Percentiles rank a stretch among this genome's conserved stretches.
phyloP scores from a whole-genome alignment of 129 eudicot genomes.

The Heracleum sosnowskyi region DNA sequence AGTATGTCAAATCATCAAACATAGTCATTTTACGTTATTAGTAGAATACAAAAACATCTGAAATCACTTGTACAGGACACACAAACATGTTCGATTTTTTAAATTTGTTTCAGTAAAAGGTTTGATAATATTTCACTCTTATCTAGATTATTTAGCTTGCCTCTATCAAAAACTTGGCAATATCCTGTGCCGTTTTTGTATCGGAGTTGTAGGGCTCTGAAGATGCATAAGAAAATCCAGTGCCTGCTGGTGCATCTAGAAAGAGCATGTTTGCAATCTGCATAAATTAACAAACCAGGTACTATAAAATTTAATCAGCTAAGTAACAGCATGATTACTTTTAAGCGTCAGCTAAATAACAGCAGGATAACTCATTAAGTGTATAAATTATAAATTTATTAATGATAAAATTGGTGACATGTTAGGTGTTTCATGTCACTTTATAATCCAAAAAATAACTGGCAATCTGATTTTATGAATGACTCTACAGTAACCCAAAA shows the following conservation, averaged over 20 bases:
- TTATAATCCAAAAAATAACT: background rate
- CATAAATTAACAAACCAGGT: background rate
- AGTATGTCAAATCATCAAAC: background rate
- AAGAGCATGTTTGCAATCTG: conserved; percentile 35
- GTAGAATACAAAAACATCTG: background rate
- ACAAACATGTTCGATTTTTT: background rate
- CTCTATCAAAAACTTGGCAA: background rate
- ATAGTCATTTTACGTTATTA: background rate
- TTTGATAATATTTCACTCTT: background rate
- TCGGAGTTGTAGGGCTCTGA: background rate
- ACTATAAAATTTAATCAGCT: background rate
- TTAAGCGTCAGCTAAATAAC: too few species aligned
- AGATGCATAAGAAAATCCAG: conserved; percentile 13
- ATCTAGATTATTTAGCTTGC: conserved; percentile 1
- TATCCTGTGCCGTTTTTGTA: background rate
- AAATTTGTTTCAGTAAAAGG: background rate
- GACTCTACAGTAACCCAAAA: background rate
- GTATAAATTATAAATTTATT: background rate
- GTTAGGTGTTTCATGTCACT: background rate
- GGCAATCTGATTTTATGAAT: background rate
- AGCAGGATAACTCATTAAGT: background rate
- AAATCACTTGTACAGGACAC: background rate
- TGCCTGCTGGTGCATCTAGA: conserved; percentile 27
- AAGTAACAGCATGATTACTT: too few species aligned
- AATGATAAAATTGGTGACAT: background rate